These are phyloP conservation scores for Pichia manshurica DNA, from an alignment of 805 yeast genomes.

Conservation along the genomic window DNA sequence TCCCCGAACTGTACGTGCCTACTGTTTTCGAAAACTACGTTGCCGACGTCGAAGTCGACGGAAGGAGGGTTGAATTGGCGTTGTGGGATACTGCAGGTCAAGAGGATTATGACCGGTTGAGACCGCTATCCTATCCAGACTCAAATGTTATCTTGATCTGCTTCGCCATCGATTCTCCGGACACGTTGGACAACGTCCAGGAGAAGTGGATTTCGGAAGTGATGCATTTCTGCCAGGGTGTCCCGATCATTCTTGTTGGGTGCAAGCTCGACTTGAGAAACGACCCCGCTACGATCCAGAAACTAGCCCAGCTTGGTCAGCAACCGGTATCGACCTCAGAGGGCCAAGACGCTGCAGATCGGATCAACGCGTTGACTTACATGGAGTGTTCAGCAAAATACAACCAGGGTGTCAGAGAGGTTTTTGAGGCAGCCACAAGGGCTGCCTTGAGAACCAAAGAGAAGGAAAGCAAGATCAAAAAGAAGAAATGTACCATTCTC, in stretches of 20 bases:
- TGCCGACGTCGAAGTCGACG: conserved; percentile 90
- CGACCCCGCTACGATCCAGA: conserved; percentile 72
- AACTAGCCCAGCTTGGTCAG: conserved; percentile 66
- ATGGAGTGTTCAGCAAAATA: conserved; percentile 91
- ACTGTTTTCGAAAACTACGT: conserved; percentile 97
- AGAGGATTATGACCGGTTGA: conserved; percentile 92
- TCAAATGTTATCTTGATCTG: conserved; percentile 88
- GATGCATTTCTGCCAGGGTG: conserved; percentile 88
- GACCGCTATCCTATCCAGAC: conserved; percentile 89
- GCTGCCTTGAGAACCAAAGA: conserved; percentile 74
- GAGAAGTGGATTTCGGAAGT: conserved; percentile 96
- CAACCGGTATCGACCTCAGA: conserved; percentile 77
- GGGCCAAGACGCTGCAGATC: conserved; percentile 81
- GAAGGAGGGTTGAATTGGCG: conserved; percentile 88
- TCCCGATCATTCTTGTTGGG: conserved; percentile 87
- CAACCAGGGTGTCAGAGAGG: conserved; percentile 88
- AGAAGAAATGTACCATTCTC: conserved; percentile 61
- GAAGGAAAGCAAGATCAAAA: conserved; percentile 41
- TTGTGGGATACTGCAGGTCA: conserved; percentile 99
- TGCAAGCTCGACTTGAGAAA: conserved; percentile 86
- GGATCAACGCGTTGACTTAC: conserved; percentile 81
- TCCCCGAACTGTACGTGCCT: conserved; percentile 93
- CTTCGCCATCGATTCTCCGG: conserved; percentile 87
- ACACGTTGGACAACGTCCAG: conserved; percentile 86
- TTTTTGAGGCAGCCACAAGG: conserved; percentile 87